Base-by-base conservation (phyloP, 176 grass and related monocot species). In the Thinopyrum elongatum region DNA sequence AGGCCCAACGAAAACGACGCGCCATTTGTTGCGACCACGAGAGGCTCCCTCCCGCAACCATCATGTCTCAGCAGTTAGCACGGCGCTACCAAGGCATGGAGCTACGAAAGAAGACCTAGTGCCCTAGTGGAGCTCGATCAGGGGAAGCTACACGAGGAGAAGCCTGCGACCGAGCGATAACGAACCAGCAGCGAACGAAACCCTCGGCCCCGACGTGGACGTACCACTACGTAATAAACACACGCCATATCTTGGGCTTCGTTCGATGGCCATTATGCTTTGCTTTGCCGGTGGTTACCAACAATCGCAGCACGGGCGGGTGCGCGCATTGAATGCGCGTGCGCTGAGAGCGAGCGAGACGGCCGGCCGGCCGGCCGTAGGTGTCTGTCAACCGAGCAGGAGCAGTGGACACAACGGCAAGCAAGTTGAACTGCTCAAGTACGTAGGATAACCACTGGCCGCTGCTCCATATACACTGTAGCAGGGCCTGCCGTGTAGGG, bases 381-480 rank as follows among this genome's bases (percentile, higher is more conserved):
- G 46, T 61, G 80, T 83, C 89, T 16, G 47, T 57, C 53, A 74
- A 74, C 63, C 3, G 28, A 31, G 19, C 68, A 15, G 66, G 66
- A 87, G 80, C 80, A 67, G 80, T 90, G 76, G 85, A 90, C 23
- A 87, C 74, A 47, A 80, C 85, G 85, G 80, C 80, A 90, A 67
- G 84, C 74, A 79, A 83, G 58, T 47, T 16, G 7, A 11, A 26
- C 4, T 1, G 46, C 14, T 49, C 47, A 22, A 57, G 70, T 2
- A 23, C 34, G 58, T 71, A 58, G 67, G 76, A 57, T 23, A 35
- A 2, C 31, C 25, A 80, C 76, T 61, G 44, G 70, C 25, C 35
- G 82, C 71, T 34, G 80, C 34, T 46, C n/a, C 4, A 29, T 28
- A 1, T 29, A 1, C 42, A 47, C 25, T 19, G 51, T 12, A 8